phyloP scores from a whole-genome alignment of 2,329 filamentous ascomycete species.

The Cercospora beticola region DNA sequence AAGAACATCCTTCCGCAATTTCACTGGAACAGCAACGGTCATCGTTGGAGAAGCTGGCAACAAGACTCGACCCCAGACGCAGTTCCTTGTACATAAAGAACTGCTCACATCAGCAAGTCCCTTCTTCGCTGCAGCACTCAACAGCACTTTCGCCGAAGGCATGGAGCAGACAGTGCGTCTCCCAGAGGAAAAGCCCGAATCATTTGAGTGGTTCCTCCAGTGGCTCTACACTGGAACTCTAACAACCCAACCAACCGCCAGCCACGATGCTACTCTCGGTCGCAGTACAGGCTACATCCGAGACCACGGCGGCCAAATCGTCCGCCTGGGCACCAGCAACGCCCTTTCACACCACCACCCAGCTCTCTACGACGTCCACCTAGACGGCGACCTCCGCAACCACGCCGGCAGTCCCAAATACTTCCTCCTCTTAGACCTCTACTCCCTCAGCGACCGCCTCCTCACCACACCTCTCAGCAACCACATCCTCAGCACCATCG shows the following conservation, averaged over 20 bases:
- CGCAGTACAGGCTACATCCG: slow-evolving; percentile 10
- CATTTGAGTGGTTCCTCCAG: slow-evolving; percentile 52
- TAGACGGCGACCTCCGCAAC: slow-evolving; percentile 44
- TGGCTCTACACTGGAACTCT: slow-evolving; percentile 52
- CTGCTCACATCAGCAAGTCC: slow-evolving; percentile 49
- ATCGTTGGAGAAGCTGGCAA: slow-evolving; percentile 40
- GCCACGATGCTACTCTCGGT: slow-evolving; percentile 4
- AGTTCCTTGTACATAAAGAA: slow-evolving; percentile 50
- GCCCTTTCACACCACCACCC: not conserved
- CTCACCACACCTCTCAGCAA: slow-evolving; percentile 49
- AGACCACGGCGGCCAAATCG: slow-evolving; percentile 13
- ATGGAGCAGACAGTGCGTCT: slow-evolving; percentile 44
- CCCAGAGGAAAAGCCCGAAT: slow-evolving; percentile 46
- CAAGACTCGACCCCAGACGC: slow-evolving; percentile 34
- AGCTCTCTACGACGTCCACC: slow-evolving; percentile 22
- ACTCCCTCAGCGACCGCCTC: slow-evolving; percentile 49
- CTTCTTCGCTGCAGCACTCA: slow-evolving; percentile 54
- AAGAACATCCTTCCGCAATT: slow-evolving; percentile 41
- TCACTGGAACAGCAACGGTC: slow-evolving; percentile 43
- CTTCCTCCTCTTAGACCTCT: slow-evolving; percentile 51
- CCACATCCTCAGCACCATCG: slow-evolving; percentile 45
- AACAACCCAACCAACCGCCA: slow-evolving; percentile 26
- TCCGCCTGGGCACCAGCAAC: slow-evolving; percentile 4
- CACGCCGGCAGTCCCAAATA: slow-evolving; percentile 51
- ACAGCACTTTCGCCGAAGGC: slow-evolving; percentile 49